These are phyloP conservation scores for Kodamaea anthophila DNA, from an alignment of 1,139 yeast genomes.

Conservation along the genomic window DNA sequence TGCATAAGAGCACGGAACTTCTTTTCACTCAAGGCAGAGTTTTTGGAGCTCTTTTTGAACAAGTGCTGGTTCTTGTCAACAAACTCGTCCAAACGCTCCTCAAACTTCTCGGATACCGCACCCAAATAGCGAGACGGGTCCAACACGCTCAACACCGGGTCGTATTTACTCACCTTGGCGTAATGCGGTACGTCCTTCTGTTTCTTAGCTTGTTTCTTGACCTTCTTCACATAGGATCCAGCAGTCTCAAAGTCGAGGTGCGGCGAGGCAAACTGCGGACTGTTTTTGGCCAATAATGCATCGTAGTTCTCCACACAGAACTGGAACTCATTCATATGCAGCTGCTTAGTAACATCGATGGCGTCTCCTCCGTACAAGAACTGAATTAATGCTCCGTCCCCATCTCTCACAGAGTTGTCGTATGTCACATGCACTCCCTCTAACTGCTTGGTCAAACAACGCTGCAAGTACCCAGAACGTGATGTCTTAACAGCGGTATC, in stretches of 20 bases:
- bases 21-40: constrained; percentile 56
- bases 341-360: constrained; percentile 88
- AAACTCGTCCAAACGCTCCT: constrained; percentile 68
- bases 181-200: constrained; percentile 58
- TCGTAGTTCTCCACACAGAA: constrained; percentile 92
- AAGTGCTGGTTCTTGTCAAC: constrained; percentile 47
- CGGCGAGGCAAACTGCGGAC: constrained; percentile 70
- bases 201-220: constrained; percentile 66
- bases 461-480: constrained; percentile 96
- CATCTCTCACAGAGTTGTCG: constrained; percentile 93
- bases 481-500: constrained; percentile 99
- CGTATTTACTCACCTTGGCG: constrained; percentile 61
- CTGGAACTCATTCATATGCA: constrained; percentile 87
- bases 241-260: constrained; percentile 83
- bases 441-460: constrained; percentile 95
- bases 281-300: constrained; percentile 78
- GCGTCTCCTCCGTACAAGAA: constrained; percentile 98
- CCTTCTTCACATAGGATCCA: constrained; percentile 72
- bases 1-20: constrained; percentile 96
- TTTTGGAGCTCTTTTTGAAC: constrained; percentile 50
- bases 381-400: constrained; percentile 90
- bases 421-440: constrained; percentile 95
- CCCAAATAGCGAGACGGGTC: constrained; percentile 91
- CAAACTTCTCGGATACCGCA: constrained; percentile 87
- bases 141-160: constrained; percentile 80